Percentiles rank a stretch among this genome's conserved stretches.
Conservation (phyloP, 768 basidiomycete genomes). For the Podaxis mareebaensis region DNA sequence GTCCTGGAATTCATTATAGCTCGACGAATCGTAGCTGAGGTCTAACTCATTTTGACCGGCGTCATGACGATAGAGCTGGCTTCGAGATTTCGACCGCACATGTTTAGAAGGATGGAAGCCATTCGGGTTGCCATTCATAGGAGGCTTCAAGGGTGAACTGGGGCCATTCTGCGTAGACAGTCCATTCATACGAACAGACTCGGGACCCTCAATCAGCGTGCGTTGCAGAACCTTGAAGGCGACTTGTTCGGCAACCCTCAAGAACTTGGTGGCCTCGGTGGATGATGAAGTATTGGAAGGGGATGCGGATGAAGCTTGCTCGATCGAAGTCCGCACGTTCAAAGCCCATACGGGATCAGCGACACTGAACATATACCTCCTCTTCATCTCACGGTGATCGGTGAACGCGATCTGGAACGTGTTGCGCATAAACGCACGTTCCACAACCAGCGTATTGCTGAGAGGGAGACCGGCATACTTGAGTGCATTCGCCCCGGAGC, state of each 20-base stretch:
- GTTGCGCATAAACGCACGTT: constrained; percentile 94
- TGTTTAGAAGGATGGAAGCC: constrained; percentile 35
- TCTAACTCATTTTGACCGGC: constrained; percentile 67
- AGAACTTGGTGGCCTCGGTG: constrained; percentile 45
- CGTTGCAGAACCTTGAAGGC: constrained; percentile 87
- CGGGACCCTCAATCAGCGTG: constrained; percentile 57
- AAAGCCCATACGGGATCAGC: constrained; percentile 78
- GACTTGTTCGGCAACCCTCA: constrained; percentile 70
- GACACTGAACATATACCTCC: constrained; percentile 95
- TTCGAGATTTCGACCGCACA: constrained; percentile 68
- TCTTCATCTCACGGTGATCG: constrained; percentile 63
- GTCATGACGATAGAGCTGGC: constrained; percentile 64
- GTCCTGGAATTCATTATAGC: constrained; percentile 30
- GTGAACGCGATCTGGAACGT: constrained; percentile 92
- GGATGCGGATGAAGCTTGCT: constrained; percentile 43
- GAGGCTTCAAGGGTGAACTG: neutral
- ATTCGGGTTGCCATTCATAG: constrained; percentile 9
- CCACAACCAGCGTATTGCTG: constrained; percentile 75
- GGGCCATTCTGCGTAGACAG: constrained; percentile 14
- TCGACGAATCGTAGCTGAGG: constrained; percentile 32
- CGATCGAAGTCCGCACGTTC: constrained; percentile 68
- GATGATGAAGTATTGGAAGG: constrained; percentile 28
- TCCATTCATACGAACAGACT: constrained; percentile 23
- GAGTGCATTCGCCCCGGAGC: constrained; percentile 81
- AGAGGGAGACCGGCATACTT: constrained; percentile 81